Evolutionary conservation across 1,139 yeast species (phyloP), one percentile per base, ranked within the genome.

Genomic region (Pichia sp.): DNA sequence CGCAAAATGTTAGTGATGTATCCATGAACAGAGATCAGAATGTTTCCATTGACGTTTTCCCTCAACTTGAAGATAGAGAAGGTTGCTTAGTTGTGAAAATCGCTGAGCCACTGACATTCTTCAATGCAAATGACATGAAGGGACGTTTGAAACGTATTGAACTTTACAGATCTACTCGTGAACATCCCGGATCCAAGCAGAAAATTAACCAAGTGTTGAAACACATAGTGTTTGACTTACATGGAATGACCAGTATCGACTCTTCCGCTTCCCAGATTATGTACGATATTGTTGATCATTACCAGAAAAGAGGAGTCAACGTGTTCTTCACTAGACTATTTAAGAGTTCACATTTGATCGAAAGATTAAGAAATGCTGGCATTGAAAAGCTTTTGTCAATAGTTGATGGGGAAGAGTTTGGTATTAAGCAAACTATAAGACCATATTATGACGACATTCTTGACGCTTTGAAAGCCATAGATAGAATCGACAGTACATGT

Each of bases 101-200:
- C 27, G 94, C 97, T 0, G 97, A 91, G 53, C 96, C 97, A 1
- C 63, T 91, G 40, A 86, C 94, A 1, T 91, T 91, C 58, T 87
- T 96, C 27, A 91, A 91, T 54, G 75, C 94, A 14, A 84, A 81
- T 41, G 96, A 88, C 53, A 64, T 91, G 47, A 76, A 83, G 42
- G 67, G 80, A 32, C 64, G 97, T 21, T 64, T 91, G 36, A 71
- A 76, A 39, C 64, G 97, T 37, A 69, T 91, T 17, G 97, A 91
- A 53, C 63, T 76, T 51, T 87, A 84, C 51, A 96, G 97, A 0
- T 82, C 96, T 0, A 70, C 85, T 21, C 73, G 68, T 35, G 80
- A 81, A 2, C 97, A 88, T 51, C 97, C 97, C 0, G 91, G 88
- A 0, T 69, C 71, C 39, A 35, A 24, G 15, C 44, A 37, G 12